phyloP scores from a whole-genome alignment of 140 eudicot species.

The Flaveria floridana region DNA sequence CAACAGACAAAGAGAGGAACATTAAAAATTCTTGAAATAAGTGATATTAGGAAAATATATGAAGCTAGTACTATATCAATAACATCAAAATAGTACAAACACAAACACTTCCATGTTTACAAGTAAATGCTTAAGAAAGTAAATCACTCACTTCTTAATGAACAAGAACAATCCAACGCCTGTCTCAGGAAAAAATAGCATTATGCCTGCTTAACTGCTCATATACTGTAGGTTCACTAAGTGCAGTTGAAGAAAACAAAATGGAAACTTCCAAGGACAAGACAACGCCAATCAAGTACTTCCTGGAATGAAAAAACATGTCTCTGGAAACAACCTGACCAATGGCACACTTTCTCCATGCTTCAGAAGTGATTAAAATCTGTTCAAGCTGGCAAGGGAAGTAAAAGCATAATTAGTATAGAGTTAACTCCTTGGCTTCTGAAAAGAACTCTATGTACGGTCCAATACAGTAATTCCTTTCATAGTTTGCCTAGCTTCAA shows the following conservation, averaged over 20 bases:
- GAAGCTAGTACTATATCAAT: neutral
- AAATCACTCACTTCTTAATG: slow-evolving; percentile 48
- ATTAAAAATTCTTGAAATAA: neutral
- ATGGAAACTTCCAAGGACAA: slow-evolving; percentile 56
- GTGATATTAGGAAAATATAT: neutral
- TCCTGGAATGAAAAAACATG: slow-evolving; percentile 58
- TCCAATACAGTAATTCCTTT: neutral
- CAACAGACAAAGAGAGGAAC: neutral
- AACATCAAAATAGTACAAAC: slow-evolving; percentile 4
- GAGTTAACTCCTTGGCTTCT: neutral
- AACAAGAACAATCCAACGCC: slow-evolving; percentile 49
- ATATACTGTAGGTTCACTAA: slow-evolving; percentile 50
- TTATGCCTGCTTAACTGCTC: slow-evolving; percentile 59
- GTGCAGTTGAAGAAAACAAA: slow-evolving; percentile 74
- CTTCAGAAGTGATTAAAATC: slow-evolving; percentile 43
- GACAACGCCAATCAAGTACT: slow-evolving; percentile 80
- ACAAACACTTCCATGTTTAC: neutral
- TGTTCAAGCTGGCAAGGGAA: slow-evolving; percentile 40
- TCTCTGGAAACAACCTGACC: slow-evolving; percentile 60
- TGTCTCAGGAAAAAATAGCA: slow-evolving; percentile 50
- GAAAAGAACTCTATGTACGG: neutral
- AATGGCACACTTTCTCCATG: slow-evolving; percentile 69
- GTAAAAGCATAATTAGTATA: neutral
- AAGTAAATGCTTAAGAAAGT: neutral
- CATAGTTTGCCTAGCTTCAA: neutral